Percentiles rank a stretch among this genome's conserved stretches.
Evolutionary conservation across 2,329 filamentous ascomycete genomes (phyloP).

Genomic region (Monosporascus ibericus): DNA sequence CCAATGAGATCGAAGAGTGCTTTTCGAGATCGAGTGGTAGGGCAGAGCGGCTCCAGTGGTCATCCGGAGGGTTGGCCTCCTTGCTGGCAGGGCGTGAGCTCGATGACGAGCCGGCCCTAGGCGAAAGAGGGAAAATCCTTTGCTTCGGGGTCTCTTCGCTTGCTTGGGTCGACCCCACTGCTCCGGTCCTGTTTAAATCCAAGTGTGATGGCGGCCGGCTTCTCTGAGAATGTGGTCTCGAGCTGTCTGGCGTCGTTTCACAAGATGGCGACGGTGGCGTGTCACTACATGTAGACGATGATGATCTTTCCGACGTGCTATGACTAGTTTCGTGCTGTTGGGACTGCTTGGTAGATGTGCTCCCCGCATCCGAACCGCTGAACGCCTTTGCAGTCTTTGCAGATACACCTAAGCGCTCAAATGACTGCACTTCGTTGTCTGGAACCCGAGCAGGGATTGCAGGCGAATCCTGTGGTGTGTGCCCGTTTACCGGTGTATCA

Average conservation of each 20-base stretch:
- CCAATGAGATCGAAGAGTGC: conserved; percentile 5
- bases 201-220: conserved; percentile 17
- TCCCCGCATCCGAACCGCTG: conserved; percentile 11
- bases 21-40: conserved; percentile 19
- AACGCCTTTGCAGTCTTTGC: conserved; percentile 17
- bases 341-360: conserved; percentile 16
- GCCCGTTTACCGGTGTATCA: conserved; percentile 6
- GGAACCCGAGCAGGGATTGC: conserved; percentile 20
- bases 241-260: conserved; percentile 35
- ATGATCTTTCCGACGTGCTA: conserved; percentile 32
- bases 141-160: conserved; percentile 7
- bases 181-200: conserved; percentile 8
- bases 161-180: conserved; percentile 1
- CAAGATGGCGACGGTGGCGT: conserved; percentile 31
- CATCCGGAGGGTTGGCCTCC: conserved; percentile 8
- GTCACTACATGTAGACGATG: conserved; percentile 36
- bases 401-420: conserved; percentile 21
- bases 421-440: conserved; percentile 22
- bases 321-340: conserved; percentile 20
- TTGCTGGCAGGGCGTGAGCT: conserved; percentile 2
- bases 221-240: conserved; percentile 35
- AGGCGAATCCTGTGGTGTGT: conserved; percentile 17
- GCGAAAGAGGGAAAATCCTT: conserved; percentile 4
- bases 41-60: conserved; percentile 20
- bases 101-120: conserved; percentile 6